Conservation (phyloP, 805 yeast genomes). For the Ogataea siamensis region DNA sequence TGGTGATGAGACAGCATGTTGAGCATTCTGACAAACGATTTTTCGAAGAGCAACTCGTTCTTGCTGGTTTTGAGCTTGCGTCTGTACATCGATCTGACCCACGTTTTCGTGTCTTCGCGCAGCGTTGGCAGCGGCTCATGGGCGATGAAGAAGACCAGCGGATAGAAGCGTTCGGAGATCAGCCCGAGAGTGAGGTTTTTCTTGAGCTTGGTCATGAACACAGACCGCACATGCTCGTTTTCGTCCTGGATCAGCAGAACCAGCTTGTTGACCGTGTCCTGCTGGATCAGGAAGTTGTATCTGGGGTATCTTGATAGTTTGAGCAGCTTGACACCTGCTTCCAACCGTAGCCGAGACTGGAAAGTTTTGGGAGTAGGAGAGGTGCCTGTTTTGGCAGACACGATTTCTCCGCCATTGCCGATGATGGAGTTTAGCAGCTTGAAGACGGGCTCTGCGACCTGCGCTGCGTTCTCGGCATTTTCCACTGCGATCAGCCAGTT, state of each 20-base stretch:
- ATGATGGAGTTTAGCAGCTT: conserved; percentile 65
- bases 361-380: conserved; percentile 62
- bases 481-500: conserved; percentile 47
- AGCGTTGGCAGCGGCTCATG: conserved; percentile 64
- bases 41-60: conserved; percentile 56
- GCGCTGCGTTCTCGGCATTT: conserved; percentile 38
- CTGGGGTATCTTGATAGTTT: conserved; percentile 58
- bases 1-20: conserved; percentile 75
- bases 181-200: conserved; percentile 47
- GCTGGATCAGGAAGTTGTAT: conserved; percentile 51
- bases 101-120: conserved; percentile 53
- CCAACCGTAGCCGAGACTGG: conserved; percentile 61
- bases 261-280: conserved; percentile 50
- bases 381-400: conserved; percentile 40
- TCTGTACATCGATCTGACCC: conserved; percentile 64
- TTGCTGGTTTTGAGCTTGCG: conserved; percentile 31
- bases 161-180: conserved; percentile 64
- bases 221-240: conserved; percentile 51
- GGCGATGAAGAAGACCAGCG: conserved; percentile 70
- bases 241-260: conserved; percentile 67
- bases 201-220: conserved; percentile 50
- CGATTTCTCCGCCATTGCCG: conserved; percentile 76
- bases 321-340: conserved; percentile 64
- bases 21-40: conserved; percentile 61
- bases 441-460: conserved; percentile 59